phyloP scores from a whole-genome alignment of 1,139 yeast species.

The Pichia sp. region DNA sequence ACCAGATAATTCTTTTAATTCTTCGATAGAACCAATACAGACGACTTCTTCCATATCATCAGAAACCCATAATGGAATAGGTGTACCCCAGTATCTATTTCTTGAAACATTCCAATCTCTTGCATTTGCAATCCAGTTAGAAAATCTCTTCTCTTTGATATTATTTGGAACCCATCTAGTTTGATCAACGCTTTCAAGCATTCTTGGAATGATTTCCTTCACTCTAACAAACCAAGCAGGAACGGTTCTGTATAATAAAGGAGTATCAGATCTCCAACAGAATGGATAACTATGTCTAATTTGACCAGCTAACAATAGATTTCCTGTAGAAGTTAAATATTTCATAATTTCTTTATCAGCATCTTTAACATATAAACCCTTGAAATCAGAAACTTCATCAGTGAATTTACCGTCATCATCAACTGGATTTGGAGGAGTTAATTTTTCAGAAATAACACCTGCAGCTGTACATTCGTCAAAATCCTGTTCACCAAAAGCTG shows the following conservation, averaged over 20 bases:
- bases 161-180: constrained; percentile 93
- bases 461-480: constrained; percentile 69
- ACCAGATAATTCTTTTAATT: constrained; percentile 80
- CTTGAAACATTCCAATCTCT: constrained; percentile 99
- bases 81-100: constrained; percentile 99
- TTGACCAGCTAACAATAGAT: constrained; percentile 71
- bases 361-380: constrained; percentile 87
- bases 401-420: constrained; percentile 90
- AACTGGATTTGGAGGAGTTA: constrained; percentile 85
- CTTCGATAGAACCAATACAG: constrained; percentile 86
- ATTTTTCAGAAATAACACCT: constrained; percentile 66
- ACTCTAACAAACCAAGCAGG: constrained; percentile 99
- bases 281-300: constrained; percentile 95
- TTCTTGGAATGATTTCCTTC: constrained; percentile 77
- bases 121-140: constrained; percentile 97
- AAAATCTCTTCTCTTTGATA: constrained; percentile 90
- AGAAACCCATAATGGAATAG: constrained; percentile 95
- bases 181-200: constrained; percentile 77
- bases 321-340: constrained; percentile 69
- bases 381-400: constrained; percentile 62
- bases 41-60: constrained; percentile 91
- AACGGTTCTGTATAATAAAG: constrained; percentile 88
- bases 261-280: constrained; percentile 99
- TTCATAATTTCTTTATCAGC: constrained; percentile 92
- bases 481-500: constrained; percentile 99